A percentile compares a stretch with the other conserved stretches of the same genome.
These are phyloP conservation scores for Globisporangium sylvaticum DNA, from an alignment of 352 stramenopile genomes.

Conservation along the genomic window DNA sequence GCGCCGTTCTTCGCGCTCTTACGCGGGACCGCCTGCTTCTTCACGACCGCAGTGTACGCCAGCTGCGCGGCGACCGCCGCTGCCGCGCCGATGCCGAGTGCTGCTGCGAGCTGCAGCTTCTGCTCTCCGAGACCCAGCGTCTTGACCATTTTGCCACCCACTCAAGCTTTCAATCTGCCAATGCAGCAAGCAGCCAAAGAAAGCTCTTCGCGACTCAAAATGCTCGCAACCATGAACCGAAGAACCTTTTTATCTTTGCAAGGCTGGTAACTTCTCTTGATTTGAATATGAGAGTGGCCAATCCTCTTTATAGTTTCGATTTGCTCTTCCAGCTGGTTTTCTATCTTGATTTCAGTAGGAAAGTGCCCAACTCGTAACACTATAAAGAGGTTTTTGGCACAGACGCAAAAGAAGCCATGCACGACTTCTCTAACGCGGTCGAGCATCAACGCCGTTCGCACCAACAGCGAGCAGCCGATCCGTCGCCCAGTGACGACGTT, in stretches of 20 bases:
- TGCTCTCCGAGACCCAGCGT: constrained; percentile 15
- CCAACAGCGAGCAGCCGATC: no score
- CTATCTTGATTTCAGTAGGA: not conserved
- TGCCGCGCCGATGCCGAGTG: constrained; percentile 57
- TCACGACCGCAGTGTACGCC: constrained; percentile 30
- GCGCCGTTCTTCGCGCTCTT: not conserved
- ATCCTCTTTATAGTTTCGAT: not conserved
- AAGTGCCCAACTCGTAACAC: not conserved
- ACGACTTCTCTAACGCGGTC: no score
- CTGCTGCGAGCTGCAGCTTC: constrained; percentile 34
- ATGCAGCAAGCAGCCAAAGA: not conserved
- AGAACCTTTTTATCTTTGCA: not conserved
- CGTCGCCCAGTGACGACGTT: no score
- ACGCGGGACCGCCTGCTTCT: constrained; percentile 14
- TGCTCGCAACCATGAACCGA: not conserved
- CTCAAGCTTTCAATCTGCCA: not conserved
- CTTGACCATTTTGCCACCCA: constrained; percentile 47
- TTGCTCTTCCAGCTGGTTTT: not conserved
- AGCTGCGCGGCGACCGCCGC: constrained; percentile 40
- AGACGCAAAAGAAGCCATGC: no score
- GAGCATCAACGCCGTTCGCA: no score
- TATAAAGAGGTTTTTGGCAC: not conserved
- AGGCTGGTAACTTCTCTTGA: not conserved
- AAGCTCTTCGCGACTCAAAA: not conserved
- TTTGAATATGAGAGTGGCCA: not conserved